Evolutionary conservation across 345 rosid genomes (phyloP), one percentile per base, ranked within the genome.

Genomic region (Syzygium jambos): DNA sequence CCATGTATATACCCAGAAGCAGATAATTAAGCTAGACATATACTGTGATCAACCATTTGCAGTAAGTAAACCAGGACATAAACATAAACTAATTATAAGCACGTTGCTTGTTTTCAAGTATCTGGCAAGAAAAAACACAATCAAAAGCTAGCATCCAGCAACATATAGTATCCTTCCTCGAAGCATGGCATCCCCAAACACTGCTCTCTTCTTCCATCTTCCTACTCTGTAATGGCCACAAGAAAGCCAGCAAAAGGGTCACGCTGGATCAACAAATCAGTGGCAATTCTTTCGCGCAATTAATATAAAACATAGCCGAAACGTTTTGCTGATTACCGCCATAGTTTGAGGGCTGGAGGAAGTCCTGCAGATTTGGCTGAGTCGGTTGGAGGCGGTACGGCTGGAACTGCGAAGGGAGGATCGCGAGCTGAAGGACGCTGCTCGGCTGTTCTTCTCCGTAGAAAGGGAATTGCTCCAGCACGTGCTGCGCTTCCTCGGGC

Each of bases 321-420:
- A 34, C 14, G 63, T 84, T 53, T 56, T 16, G 22, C 41, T 30
- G 46, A n/a, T 84, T 68, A 13, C 27, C 78, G n/a, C 90, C 90
- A 7, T 61, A 86, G 86, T 27, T 86, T 15, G 90, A 61, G 84
- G 54, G 88, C 19, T 82, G 89, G 85, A 89, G 91, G 27, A 88
- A 90, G 73, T 90, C 90, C 78, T 90, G 90, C 83, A 91, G 93
- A 63, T 89, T 91, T 27, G 91, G 92, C 84, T 88, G 92, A 19
- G 38, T 38, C 1, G 89, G 91, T 68, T 88, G 88, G 85, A 86
- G 86, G 17, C 87, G 86, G 83, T 56, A 87, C 0, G 89, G 90
- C 9, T 89, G 89, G 59, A 85, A 87, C 6, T 53, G 73, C 3
- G 87, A 54, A 78, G 89, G 61, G 34, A 63, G 85, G 49, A 78